Percentiles rank a stretch among this genome's conserved stretches.
Evolutionary conservation across 345 rosid species (phyloP).

Genomic region (Gossypium stocksii): DNA sequence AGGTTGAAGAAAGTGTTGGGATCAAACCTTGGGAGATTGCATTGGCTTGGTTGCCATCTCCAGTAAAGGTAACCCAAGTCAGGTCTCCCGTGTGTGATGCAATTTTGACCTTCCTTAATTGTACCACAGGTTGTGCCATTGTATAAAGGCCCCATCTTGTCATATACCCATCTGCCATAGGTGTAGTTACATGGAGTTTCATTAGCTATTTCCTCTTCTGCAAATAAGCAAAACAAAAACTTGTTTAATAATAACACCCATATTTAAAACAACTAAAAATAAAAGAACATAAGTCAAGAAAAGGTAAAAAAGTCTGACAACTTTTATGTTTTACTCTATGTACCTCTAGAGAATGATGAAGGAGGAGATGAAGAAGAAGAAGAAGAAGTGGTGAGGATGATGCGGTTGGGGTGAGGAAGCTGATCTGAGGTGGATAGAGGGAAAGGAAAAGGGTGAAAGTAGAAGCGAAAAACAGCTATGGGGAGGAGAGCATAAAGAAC

Average conservation of each 20-base stretch:
- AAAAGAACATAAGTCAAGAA: not conserved
- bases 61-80: conserved; percentile 73
- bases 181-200: conserved; percentile 64
- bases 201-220: conserved; percentile 38
- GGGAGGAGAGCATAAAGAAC: conserved; percentile 38
- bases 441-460: conserved; percentile 36
- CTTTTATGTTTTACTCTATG: not conserved
- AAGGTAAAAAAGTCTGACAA: not conserved
- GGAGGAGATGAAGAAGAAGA: conserved; percentile 2
- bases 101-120: conserved; percentile 82
- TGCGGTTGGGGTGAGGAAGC: conserved; percentile 16
- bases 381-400: conserved; percentile 22
- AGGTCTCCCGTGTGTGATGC: conserved; percentile 80
- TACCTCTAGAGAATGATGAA: conserved; percentile 25
- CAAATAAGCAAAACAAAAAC: conserved; percentile 14
- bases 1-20: conserved; percentile 59
- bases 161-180: conserved; percentile 65
- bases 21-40: conserved; percentile 81
- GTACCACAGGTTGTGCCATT: conserved; percentile 72
- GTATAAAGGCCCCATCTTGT: conserved; percentile 70
- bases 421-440: conserved; percentile 19
- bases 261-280: not conserved
- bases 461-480: conserved; percentile 43
- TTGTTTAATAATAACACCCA: not conserved
- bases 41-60: conserved; percentile 83